Base-by-base conservation (phyloP, 2,329 filamentous ascomycete genomes). In the Botryotinia narcissicola region DNA sequence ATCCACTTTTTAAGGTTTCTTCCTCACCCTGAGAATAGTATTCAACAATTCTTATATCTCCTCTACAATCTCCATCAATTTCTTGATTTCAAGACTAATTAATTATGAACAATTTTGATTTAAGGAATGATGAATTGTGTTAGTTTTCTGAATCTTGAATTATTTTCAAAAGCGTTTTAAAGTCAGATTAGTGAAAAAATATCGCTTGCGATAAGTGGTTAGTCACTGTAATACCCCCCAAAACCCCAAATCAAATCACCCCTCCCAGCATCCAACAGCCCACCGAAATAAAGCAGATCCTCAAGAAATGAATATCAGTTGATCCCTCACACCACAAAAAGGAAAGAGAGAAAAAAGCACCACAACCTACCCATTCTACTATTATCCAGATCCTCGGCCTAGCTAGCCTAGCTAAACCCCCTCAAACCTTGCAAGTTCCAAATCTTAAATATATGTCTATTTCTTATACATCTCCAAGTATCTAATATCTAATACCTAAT, bases 101-200 rank as follows among this genome's bases (percentile, higher is more conserved):
- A 51, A n/a, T n/a, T 5, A n/a, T 25, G 10, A 51, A 5, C 4
- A 25, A 25, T 51, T 25, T 4, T 1, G 22, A 51, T 48, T 12
- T 25, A 1, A 1, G 46, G 4, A 25, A 25, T 3, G 22, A 48
- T 48, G 25, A 12, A 48, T 25, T 2, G 22, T 48, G 4, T 48
- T 25, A 22, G 2, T 10, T 10, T 4, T 3, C 10, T 10, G 0
- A 9, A 4, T 25, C 2, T 48, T 48, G 4, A 48, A 48, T 25
- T 4, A 25, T 51, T 10, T 25, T 0, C 4, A 0, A 12, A 6
- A 14, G 46, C 22, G 7, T 25, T 48, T 2, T 25, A 7, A 2
- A 22, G 20, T 4, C n/a, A n/a, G n/a, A n/a, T n/a, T n/a, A n/a
- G n/a, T n/a, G n/a, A n/a, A n/a, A n/a, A n/a, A n/a, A n/a, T n/a